These are phyloP conservation scores for Senecio squalidus DNA, from an alignment of 140 eudicot species.

Conservation along the genomic window DNA sequence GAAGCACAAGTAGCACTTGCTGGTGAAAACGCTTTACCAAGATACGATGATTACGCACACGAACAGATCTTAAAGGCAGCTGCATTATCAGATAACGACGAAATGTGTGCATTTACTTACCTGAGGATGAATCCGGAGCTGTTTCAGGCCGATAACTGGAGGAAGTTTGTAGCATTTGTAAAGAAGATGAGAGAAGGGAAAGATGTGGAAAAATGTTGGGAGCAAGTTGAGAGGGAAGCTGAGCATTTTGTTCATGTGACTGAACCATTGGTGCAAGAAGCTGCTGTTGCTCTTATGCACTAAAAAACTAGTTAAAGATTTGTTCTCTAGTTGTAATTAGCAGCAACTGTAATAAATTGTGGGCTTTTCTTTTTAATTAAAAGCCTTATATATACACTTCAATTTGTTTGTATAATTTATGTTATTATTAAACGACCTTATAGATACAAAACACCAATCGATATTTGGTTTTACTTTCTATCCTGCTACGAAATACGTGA, in stretches of 20 bases:
- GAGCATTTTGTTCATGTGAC: slow-evolving; percentile 87
- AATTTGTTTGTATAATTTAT: background rate
- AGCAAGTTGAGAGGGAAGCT: slow-evolving; percentile 91
- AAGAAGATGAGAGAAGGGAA: slow-evolving; percentile 89
- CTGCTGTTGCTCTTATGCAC: slow-evolving; percentile 78
- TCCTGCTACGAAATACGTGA: no score
- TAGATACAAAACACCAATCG: no score
- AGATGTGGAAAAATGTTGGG: slow-evolving; percentile 57
- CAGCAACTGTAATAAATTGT: slow-evolving; percentile 13
- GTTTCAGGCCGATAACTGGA: slow-evolving; percentile 92
- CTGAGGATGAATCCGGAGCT: slow-evolving; percentile 81
- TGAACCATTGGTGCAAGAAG: slow-evolving; percentile 84
- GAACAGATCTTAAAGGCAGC: slow-evolving; percentile 78
- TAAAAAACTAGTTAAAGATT: slow-evolving; percentile 9
- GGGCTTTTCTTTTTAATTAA: background rate
- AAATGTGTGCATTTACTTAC: slow-evolving; percentile 94
- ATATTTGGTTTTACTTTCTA: no score
- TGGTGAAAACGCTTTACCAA: slow-evolving; percentile 86
- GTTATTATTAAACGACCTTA: no score
- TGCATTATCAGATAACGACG: slow-evolving; percentile 45
- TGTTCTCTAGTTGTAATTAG: slow-evolving; percentile 21
- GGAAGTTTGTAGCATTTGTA: slow-evolving; percentile 73
- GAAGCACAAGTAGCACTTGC: slow-evolving; percentile 80
- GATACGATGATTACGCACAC: slow-evolving; percentile 82
- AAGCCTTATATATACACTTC: slow-evolving; percentile 15